Conservation (phyloP, 257 asterid species). For the Leptodermis oblonga region DNA sequence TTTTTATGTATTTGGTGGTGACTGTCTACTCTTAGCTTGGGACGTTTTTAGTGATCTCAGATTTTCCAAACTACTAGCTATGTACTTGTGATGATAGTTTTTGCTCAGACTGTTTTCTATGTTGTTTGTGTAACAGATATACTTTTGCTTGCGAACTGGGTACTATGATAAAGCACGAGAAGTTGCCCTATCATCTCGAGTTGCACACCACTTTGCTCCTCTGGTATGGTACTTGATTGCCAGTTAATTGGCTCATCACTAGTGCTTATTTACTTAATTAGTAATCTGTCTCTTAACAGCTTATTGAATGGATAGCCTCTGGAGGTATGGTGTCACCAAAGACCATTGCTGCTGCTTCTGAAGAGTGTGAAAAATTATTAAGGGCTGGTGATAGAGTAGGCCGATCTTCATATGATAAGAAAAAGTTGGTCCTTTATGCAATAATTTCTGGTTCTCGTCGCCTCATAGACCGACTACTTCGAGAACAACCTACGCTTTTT, state of each 20-base stretch:
- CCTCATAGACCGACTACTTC: conserved; percentile 70
- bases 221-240: conserved; percentile 40
- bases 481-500: conserved; percentile 82
- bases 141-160: conserved; percentile 96
- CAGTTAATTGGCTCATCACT: not conserved
- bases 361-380: conserved; percentile 83
- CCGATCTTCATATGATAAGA: conserved; percentile 84
- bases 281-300: conserved; percentile 41
- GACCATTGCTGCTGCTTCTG: conserved; percentile 80
- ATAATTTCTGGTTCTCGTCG: conserved; percentile 86
- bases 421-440: conserved; percentile 74
- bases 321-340: conserved; percentile 82
- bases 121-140: conserved; percentile 47
- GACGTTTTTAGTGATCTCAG: not conserved
- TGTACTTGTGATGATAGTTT: not conserved
- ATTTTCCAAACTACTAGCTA: not conserved
- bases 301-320: conserved; percentile 79
- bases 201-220: conserved; percentile 77
- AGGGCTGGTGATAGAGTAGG: conserved; percentile 85
- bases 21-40: not conserved
- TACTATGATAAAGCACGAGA: conserved; percentile 87
- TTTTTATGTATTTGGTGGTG: not conserved
- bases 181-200: conserved; percentile 74
- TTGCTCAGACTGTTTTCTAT: conserved; percentile 17
- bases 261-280: conserved; percentile 6